Evolutionary conservation across 1,284 basidiomycete genomes (phyloP).

Genomic region (Ustilago trichophora): DNA sequence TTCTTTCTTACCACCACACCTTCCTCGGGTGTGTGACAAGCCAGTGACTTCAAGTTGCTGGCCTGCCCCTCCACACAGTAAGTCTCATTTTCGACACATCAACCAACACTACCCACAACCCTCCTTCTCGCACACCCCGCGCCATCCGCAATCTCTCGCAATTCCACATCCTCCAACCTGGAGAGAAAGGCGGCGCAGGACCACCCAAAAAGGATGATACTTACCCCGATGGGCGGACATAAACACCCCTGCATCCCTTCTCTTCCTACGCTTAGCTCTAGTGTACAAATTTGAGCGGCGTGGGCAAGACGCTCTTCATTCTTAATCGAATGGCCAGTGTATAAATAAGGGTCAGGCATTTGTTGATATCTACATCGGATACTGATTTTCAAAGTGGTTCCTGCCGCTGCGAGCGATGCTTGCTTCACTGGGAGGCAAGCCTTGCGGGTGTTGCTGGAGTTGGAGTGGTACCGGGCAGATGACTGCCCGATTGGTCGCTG

Average conservation of each 20-base stretch:
- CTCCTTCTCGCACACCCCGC: too few relatives aligned
- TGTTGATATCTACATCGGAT: slow-evolving; percentile 57
- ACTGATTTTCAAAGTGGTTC: slow-evolving; percentile 22
- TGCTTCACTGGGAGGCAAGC: too few relatives aligned
- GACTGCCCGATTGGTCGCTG: too few relatives aligned
- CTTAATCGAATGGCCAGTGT: slow-evolving; percentile 2
- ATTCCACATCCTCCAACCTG: too few relatives aligned
- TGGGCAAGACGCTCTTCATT: slow-evolving; percentile 38
- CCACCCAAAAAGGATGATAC: slow-evolving; percentile 29
- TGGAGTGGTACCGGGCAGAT: too few relatives aligned
- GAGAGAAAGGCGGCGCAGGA: neutral
- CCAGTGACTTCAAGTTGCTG: neutral
- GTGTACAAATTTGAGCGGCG: slow-evolving; percentile 51
- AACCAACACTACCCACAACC: too few relatives aligned
- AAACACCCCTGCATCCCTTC: slow-evolving; percentile 40
- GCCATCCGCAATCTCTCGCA: too few relatives aligned
- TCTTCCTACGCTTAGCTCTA: slow-evolving; percentile 35
- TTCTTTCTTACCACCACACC: slow-evolving; percentile 14
- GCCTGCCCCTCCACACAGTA: neutral
- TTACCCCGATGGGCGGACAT: slow-evolving; percentile 53
- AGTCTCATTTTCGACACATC: too few relatives aligned
- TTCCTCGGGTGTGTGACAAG: neutral
- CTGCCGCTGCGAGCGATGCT: too few relatives aligned
- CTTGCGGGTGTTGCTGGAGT: too few relatives aligned
- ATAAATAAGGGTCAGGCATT: slow-evolving; percentile 48